These are phyloP conservation scores for Malus sieversii DNA, from an alignment of 306 rosid genomes.

Conservation along the genomic window DNA sequence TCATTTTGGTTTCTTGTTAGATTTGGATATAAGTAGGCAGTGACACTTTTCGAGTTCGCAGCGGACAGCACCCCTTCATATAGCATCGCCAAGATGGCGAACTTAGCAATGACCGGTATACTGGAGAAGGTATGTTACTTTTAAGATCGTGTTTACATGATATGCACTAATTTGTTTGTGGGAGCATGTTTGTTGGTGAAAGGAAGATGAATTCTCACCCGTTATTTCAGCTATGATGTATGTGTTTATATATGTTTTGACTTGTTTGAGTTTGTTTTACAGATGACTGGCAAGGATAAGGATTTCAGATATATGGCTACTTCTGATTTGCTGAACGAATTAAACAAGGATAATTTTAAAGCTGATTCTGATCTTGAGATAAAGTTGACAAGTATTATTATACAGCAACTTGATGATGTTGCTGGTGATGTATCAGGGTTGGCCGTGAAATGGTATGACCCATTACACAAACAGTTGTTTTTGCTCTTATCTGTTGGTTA, in stretches of 20 bases:
- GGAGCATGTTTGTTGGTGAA: not conserved
- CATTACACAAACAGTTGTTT: not conserved
- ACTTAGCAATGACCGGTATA: slow-evolving; percentile 61
- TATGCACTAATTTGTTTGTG: not conserved
- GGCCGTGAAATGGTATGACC: slow-evolving; percentile 79
- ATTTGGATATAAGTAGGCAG: not conserved
- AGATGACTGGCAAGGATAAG: slow-evolving; percentile 97
- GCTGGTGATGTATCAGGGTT: slow-evolving; percentile 93
- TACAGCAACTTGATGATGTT: slow-evolving; percentile 90
- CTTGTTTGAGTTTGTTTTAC: slow-evolving; percentile 13
- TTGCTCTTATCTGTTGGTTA: not conserved
- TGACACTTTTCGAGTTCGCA: not conserved
- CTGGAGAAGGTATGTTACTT: slow-evolving; percentile 61
- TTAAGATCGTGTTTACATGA: not conserved
- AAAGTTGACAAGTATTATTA: slow-evolving; percentile 60
- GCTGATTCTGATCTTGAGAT: slow-evolving; percentile 75
- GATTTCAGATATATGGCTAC: slow-evolving; percentile 96
- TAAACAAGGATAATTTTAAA: slow-evolving; percentile 58
- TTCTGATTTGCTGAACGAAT: slow-evolving; percentile 75
- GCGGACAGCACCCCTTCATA: not conserved
- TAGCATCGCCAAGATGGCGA: slow-evolving; percentile 45
- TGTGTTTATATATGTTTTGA: not conserved
- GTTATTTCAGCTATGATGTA: not conserved
- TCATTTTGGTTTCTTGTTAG: not conserved
- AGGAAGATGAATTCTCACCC: not conserved